Evolutionary conservation across 129 eudicot species (phyloP).

Genomic region (Chrysanthemum makinoi): DNA sequence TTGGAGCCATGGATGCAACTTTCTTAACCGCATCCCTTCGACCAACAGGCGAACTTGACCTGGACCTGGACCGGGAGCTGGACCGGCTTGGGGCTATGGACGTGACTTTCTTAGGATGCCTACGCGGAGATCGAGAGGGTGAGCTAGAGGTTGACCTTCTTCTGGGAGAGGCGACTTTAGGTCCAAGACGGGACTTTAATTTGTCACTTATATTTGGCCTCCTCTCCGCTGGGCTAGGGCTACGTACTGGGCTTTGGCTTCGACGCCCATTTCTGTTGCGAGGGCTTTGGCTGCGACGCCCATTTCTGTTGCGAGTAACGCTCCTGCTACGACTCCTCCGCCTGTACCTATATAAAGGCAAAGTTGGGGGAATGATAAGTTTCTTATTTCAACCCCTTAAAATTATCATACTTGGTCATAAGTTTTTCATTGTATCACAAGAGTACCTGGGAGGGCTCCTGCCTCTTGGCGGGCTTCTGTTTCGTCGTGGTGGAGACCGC

Average conservation of each 20-base stretch:
- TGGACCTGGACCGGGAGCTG: constrained; percentile 35
- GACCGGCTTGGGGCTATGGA: constrained; percentile 44
- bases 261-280: constrained; percentile 25
- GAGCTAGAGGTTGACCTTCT: constrained; percentile 54
- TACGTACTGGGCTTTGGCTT: constrained; percentile 64
- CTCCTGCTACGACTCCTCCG: constrained; percentile 76
- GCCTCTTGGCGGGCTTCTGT: constrained; percentile 65
- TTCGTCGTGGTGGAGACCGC: constrained; percentile 61
- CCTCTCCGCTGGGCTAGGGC: constrained; percentile 57
- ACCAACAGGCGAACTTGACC: constrained; percentile 15
- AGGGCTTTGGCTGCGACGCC: constrained; percentile 14
- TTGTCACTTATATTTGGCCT: constrained; percentile 56
- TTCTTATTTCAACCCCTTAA: neutral
- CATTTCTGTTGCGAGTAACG: constrained; percentile 44
- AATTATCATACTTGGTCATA: too few species aligned
- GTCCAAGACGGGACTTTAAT: constrained; percentile 82
- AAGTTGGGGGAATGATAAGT: neutral
- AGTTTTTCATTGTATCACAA: neutral
- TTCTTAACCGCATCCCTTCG: constrained; percentile 16
- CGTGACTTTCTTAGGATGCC: constrained; percentile 30
- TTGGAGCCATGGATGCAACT: constrained; percentile 41
- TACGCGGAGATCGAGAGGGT: constrained; percentile 52
- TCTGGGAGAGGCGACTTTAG: constrained; percentile 38
- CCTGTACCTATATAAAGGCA: constrained; percentile 39
- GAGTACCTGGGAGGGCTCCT: constrained; percentile 82